phyloP scores from a whole-genome alignment of 164 flowering plant genomes.

The Malania oleifera region DNA sequence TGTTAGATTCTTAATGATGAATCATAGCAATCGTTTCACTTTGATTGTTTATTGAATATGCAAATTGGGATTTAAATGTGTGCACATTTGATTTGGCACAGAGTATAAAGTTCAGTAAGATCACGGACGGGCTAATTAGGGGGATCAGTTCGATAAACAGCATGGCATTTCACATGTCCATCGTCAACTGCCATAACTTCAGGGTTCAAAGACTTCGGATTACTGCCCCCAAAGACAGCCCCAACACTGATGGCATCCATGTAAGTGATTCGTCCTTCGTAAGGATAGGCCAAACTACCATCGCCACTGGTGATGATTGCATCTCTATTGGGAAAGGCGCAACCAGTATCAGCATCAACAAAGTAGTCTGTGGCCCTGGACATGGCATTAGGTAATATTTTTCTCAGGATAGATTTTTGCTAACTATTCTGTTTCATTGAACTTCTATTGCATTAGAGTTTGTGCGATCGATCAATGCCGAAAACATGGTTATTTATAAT shows the following conservation, averaged over 20 bases:
- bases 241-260: constrained; percentile 55
- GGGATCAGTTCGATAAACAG: constrained; percentile 32
- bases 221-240: constrained; percentile 45
- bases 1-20: background rate
- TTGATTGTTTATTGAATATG: no score
- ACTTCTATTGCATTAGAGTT: background rate
- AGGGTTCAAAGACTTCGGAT: constrained; percentile 18
- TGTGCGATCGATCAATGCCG: background rate
- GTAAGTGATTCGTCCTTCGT: constrained; percentile 29
- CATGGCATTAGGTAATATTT: constrained; percentile 47
- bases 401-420: background rate
- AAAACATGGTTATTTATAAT: background rate
- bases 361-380: constrained; percentile 45
- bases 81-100: constrained; percentile 19
- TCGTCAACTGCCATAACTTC: constrained; percentile 17
- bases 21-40: no score
- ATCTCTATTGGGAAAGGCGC: constrained; percentile 34
- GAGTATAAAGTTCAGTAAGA: constrained; percentile 29
- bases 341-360: constrained; percentile 21
- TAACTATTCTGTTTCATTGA: background rate
- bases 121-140: constrained; percentile 24
- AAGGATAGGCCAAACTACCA: constrained; percentile 17
- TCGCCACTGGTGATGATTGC: constrained; percentile 53
- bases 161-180: constrained; percentile 37
- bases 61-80: no score